phyloP scores from a whole-genome alignment of 495 filamentous ascomycete species.

The Beverwykella pulmonaria region DNA sequence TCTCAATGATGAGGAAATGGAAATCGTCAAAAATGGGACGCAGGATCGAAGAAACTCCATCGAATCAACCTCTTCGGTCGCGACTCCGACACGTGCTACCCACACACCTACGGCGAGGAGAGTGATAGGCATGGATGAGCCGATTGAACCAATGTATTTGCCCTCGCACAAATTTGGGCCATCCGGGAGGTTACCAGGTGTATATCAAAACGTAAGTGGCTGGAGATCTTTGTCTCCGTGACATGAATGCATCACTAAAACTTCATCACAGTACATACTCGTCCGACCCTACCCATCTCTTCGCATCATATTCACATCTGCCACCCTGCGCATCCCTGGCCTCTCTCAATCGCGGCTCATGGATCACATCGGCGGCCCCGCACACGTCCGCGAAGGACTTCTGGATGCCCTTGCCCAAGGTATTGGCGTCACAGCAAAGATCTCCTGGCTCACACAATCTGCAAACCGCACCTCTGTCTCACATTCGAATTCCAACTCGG shows the following conservation, averaged over 20 bases:
- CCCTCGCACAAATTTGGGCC: slow-evolving; percentile 38
- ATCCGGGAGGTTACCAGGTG: slow-evolving; percentile 48
- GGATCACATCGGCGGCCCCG: slow-evolving; percentile 45
- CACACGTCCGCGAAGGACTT: slow-evolving; percentile 44
- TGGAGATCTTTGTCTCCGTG: not conserved
- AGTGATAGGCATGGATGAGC: slow-evolving; percentile 41
- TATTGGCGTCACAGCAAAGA: slow-evolving; percentile 45
- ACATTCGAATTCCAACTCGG: not conserved
- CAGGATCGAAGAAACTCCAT: slow-evolving; percentile 18
- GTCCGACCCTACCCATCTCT: slow-evolving; percentile 49
- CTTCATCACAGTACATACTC: slow-evolving; percentile 43
- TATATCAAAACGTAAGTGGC: slow-evolving; percentile 45
- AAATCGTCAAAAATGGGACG: slow-evolving; percentile 21
- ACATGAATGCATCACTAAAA: slow-evolving; percentile 3
- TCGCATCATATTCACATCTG: slow-evolving; percentile 49
- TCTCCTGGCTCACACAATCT: slow-evolving; percentile 43
- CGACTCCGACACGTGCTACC: slow-evolving; percentile 27
- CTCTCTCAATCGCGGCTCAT: slow-evolving; percentile 46
- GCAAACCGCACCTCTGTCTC: not conserved
- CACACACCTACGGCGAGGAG: slow-evolving; percentile 20
- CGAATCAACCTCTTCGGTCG: slow-evolving; percentile 17
- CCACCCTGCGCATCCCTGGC: slow-evolving; percentile 47
- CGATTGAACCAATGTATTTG: slow-evolving; percentile 36
- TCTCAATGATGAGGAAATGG: slow-evolving; percentile 45
- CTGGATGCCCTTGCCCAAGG: slow-evolving; percentile 42